Evolutionary conservation across 768 basidiomycete genomes (phyloP).

Genomic region (Kwoniella botswanensis): DNA sequence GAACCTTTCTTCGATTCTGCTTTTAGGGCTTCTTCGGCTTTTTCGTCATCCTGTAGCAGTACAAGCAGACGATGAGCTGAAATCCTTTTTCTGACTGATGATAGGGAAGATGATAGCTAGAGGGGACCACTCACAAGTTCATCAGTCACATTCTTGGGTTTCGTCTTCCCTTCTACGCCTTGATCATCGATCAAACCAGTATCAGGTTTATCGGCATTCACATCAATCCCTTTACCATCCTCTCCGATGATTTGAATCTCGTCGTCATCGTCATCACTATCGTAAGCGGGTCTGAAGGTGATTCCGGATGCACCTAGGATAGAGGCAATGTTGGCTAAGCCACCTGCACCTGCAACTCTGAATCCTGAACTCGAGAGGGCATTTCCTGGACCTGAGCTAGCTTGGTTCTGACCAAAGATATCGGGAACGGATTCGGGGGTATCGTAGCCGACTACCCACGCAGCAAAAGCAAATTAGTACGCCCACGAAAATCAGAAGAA

Average conservation of each 20-base stretch:
- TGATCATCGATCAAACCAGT: constrained; percentile 32
- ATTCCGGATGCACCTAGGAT: constrained; percentile 70
- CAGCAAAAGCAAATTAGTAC: not conserved
- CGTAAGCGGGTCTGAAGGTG: constrained; percentile 67
- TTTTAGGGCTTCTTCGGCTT: constrained; percentile 17
- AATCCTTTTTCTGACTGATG: not conserved
- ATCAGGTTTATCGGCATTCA: constrained; percentile 20
- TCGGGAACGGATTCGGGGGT: constrained; percentile 79
- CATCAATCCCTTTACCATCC: constrained; percentile 52
- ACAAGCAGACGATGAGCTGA: not conserved
- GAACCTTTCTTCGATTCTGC: constrained; percentile 34
- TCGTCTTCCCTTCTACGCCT: constrained; percentile 31
- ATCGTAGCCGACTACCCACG: constrained; percentile 66
- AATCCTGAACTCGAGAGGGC: constrained; percentile 49
- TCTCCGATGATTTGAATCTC: constrained; percentile 66
- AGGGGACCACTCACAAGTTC: constrained; percentile 30
- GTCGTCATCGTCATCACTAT: constrained; percentile 63
- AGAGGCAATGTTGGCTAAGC: constrained; percentile 64
- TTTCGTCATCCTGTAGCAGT: constrained; percentile 18
- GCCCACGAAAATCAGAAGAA: not conserved
- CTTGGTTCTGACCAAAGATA: constrained; percentile 60
- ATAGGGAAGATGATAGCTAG: not conserved
- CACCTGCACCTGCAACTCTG: constrained; percentile 58
- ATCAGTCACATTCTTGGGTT: constrained; percentile 40
- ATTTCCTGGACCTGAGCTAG: constrained; percentile 15